Evolutionary conservation across 352 stramenopile genomes (phyloP), one percentile per base, ranked within the genome.

Genomic region (Phytophthora hibernalis): DNA sequence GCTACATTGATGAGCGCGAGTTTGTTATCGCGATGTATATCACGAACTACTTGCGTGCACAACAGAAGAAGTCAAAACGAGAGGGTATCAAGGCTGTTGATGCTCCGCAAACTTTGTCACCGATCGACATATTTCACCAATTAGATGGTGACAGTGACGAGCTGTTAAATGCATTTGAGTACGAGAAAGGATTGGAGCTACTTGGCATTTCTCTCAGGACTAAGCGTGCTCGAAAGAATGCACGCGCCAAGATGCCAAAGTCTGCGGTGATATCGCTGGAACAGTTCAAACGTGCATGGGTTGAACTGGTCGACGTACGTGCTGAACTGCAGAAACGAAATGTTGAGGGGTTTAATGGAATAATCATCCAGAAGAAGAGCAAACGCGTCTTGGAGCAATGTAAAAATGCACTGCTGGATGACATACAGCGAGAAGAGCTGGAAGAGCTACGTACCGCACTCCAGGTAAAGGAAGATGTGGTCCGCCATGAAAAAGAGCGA

Each of bases 11-110:
- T 55, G 82, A 91, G 57, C 76, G 82, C 2, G 83, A 92, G 52
- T 93, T 93, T 60, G 80, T 93, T 12, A 61, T 82, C 5, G 85
- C 83, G 16, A 68, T 93, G 54, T 92, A 93, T 52, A 82, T 93
- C 45, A 89, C 85, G 22, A 91, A 92, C 56, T 78, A 85, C 53
- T 77, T 93, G 15, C 79, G 82, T 3, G 10, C 54, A 11, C 60
- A 74, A 21, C 61, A 56, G 18, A 65, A 47, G 33, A 60, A 69
- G 8, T 37, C 42, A 15, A 67, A 61, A 22, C 37, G 44, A 42
- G 18, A 48, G 21, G 42, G 26, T 10, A 38, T 6, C 1, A 65
- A 48, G 12, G 13, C 43, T 44, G 22, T n/a, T 48, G 48, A 63
- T 42, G 7, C 37, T 21, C n/a, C 28, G 3, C 20, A 65, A 16